Evolutionary conservation across 176 grass and related monocot species (phyloP), one percentile per base, ranked within the genome.

Genomic region (Oryza nivara): DNA sequence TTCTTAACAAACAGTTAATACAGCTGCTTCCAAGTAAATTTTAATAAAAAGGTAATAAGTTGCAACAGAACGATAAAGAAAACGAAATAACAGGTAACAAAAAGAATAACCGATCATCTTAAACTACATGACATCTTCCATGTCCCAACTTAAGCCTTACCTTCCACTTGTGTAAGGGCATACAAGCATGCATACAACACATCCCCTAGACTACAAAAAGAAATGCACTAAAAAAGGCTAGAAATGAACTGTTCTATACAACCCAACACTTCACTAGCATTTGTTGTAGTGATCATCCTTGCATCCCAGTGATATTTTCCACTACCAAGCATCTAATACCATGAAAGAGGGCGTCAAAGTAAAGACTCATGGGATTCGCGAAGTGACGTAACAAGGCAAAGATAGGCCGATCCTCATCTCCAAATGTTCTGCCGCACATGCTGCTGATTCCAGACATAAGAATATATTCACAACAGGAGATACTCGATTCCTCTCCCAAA

Each of bases 241-340:
- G 52, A 76, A 3, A 72, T 19, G 10, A 73, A 34, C 32, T 56
- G 12, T 36, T 25, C 38, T 34, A 68, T 68, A 40, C 7, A 35
- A 35, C 11, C 7, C 13, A 48, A 20, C 8, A 70, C 26, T 63
- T 10, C 2, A 0, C 47, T 56, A 68, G 38, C 16, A 74, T 73
- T 49, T 44, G 7, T 56, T n/a, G 36, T 28, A 52, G 28, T 19
- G 1, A 65, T 58, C 12, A 68, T 75, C 34, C 28, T 78, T 16
- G 28, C 30, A 16, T 48, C 38, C 28, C 63, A 26, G 41, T 65
- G 40, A 81, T 76, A 52, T 41, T 58, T 30, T 71, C 71, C 15
- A 61, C 7, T 48, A 58, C 13, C 28, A 81, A 40, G 22, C 19
- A 82, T 77, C 2, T 3, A 77, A 78, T 83, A 26, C 75, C 51